Conservation (phyloP, 2,329 filamentous ascomycete species). For the Tolypocladium pustulatum region DNA sequence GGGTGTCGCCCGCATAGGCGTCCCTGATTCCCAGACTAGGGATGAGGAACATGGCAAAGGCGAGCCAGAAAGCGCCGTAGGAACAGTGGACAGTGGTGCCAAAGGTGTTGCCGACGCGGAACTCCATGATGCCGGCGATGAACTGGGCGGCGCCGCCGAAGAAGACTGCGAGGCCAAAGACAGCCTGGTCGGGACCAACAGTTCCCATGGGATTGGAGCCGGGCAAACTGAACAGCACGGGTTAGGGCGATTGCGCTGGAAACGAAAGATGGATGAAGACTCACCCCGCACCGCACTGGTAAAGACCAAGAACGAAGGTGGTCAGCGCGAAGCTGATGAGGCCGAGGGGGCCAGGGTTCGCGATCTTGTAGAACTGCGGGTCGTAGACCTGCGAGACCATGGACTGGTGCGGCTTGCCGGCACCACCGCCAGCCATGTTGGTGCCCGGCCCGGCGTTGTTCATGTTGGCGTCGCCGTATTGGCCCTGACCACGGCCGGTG, state of each 20-base stretch:
- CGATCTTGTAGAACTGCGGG: conserved; percentile 32
- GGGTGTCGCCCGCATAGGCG: conserved; percentile 27
- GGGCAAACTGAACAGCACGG: conserved; percentile 15
- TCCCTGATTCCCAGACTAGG: conserved; percentile 38
- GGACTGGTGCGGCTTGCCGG: conserved; percentile 19
- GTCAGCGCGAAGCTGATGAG: conserved; percentile 55
- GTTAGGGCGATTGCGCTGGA: neutral
- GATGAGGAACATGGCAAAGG: conserved; percentile 46
- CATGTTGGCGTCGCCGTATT: neutral
- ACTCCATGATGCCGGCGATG: conserved; percentile 50
- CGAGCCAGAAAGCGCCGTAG: conserved; percentile 53
- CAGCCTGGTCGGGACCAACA: conserved; percentile 23
- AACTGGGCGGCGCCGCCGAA: conserved; percentile 61
- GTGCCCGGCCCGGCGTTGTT: neutral
- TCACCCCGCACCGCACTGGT: conserved; percentile 36
- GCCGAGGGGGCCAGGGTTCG: conserved; percentile 50
- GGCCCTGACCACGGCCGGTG: neutral
- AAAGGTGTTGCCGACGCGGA: conserved; percentile 48
- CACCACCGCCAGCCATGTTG: neutral
- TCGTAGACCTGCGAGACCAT: conserved; percentile 24
- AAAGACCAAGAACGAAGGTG: conserved; percentile 47
- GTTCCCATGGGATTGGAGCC: conserved; percentile 19
- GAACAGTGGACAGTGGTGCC: conserved; percentile 50
- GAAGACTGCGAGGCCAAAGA: conserved; percentile 25
- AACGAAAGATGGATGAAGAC: conserved; percentile 12